phyloP scores from a whole-genome alignment of 1,139 yeast species.

The Trichomonascaceae sp. region DNA sequence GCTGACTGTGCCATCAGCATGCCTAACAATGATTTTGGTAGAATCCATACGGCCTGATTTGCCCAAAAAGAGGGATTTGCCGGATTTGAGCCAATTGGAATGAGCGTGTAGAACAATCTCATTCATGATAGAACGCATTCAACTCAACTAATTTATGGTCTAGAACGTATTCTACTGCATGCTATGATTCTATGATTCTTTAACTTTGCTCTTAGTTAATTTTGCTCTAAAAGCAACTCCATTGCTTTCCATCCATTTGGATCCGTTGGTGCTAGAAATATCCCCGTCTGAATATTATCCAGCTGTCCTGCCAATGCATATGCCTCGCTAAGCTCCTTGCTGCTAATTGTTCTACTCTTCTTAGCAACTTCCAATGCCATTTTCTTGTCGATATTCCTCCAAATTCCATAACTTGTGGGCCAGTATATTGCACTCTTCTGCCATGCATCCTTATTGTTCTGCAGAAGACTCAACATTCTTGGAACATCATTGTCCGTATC shows the following conservation, averaged over 20 bases:
- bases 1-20: conserved; percentile 37
- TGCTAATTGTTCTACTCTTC: conserved; percentile 34
- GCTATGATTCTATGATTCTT: neutral
- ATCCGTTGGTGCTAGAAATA: conserved; percentile 24
- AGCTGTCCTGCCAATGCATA: conserved; percentile 34
- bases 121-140: neutral
- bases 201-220: neutral
- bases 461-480: conserved; percentile 44
- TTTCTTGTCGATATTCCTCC: conserved; percentile 55
- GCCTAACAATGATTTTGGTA: conserved; percentile 37
- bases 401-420: conserved; percentile 62
- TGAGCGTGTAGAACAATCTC: neutral
- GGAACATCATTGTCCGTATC: conserved; percentile 40
- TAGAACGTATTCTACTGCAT: neutral
- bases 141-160: neutral
- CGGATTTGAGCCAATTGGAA: conserved; percentile 3
- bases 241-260: conserved; percentile 18
- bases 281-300: conserved; percentile 21
- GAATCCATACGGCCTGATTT: conserved; percentile 37
- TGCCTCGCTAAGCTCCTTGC: conserved; percentile 48
- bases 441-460: conserved; percentile 41
- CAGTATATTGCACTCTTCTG: conserved; percentile 65
- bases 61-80: conserved; percentile 4
- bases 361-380: conserved; percentile 51
- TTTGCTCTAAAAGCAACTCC: neutral